Evolutionary conservation across 139 green algal genomes (phyloP), one percentile per base, ranked within the genome.

Genomic region (Spirogloea muscicola): DNA sequence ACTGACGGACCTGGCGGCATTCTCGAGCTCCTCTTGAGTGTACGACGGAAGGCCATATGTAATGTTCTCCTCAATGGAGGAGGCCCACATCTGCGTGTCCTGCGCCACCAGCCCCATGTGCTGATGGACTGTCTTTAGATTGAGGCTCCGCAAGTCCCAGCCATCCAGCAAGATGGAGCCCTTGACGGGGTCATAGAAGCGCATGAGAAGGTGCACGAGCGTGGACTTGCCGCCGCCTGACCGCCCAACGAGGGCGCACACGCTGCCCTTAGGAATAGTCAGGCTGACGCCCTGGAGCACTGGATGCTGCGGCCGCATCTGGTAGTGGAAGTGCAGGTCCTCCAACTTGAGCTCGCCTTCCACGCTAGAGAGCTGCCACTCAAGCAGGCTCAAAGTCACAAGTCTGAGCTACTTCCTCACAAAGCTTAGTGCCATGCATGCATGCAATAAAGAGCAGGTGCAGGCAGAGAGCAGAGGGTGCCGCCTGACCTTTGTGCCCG

Each of bases 31-130:
- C 1, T 46, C 74, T 13, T 76, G 42, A 13, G 61, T 84, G 36
- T 84, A 84, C 6, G 58, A 61, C 16, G 33, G 16, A 21, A 80
- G 34, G 51, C 74, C 74, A 25, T 81, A 81, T 1, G 66, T 72
- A 25, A 83, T 80, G 31, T 82, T 84, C 31, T 71, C 72, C 66
- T 72, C 72, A 10, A 84, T 81, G 58, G n/a, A 74, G 36, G 13
- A 57, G 33, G 81, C 78, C 48, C 86, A 86, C 44, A 86, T 70
- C 82, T 87, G 81, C 36, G 82, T 86, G 21, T 87, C 82, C 48
- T 87, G 82, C 52, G 76, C 49, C 25, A 87, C 82, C 27, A 84
- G 48, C 21, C 82, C 82, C 43, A 84, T 84, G 65, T 80, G 38
- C 37, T 46, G 25, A 49, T 86, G 82, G 37, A 83, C 52, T 31